Base-by-base conservation (phyloP, 2,329 filamentous ascomycete species). In the Microsporum audouinii region DNA sequence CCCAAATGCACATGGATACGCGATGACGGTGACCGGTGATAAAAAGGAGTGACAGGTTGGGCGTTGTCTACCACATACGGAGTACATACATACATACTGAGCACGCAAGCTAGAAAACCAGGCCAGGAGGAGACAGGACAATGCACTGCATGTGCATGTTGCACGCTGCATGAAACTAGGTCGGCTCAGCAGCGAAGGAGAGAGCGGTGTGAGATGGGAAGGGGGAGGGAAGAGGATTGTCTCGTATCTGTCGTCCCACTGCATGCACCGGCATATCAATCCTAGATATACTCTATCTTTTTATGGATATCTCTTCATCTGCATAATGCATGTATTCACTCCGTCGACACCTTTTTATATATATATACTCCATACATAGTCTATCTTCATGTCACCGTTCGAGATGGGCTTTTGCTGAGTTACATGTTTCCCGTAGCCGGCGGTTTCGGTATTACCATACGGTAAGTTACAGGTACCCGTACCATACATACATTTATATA, bases 181-280 rank as follows among this genome's bases (percentile, higher is more conserved):
- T 17, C 27, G 12, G 49, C 31, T 8, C 10, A 55, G 29, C 8
- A 58, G 57, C n/a, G 39, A 47, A 55, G 49, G 17, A 29, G 29
- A 34, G 33, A 55, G 49, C 49, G 49, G 49, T 55, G 49, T 55
- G 49, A 55, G 49, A 36, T 23, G 17, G 17, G 17, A 23, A 23
- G 17, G 49, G 47, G 5, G 31, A 43, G 39, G 3, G 17, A 43
- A n/a, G n/a, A 49, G 17, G 45, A 27, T 49, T 12, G 7, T 27
- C 49, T 55, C 49, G 49, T 55, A 55, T 55, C 49, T 55, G 49
- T 55, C 49, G 49, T 55, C 49, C 49, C 49, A 55, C 49, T 55
- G 49, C 49, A 55, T 55, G 49, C 49, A 14, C 47, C 31, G 12
- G 27, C 47, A 53, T 36, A 49, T 14, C 31, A 33, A 36, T 34